These are phyloP conservation scores for Cladobotryum mycophilum DNA, from an alignment of 2,329 filamentous ascomycete species.

Conservation along the genomic window DNA sequence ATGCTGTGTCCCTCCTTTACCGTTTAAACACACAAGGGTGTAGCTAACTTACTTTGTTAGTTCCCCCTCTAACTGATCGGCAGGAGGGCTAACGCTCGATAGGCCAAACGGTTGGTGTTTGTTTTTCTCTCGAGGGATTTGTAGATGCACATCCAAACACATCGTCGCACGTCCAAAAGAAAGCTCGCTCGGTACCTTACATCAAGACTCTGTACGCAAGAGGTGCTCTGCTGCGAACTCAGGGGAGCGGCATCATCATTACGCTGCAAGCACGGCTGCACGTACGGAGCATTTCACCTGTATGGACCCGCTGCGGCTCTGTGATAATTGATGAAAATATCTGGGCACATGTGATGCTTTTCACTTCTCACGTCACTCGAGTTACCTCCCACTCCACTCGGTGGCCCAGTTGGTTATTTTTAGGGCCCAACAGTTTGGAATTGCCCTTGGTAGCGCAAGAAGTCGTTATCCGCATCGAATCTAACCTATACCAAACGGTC, in stretches of 20 bases:
- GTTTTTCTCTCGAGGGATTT: not conserved
- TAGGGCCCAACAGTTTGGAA: conserved; percentile 10
- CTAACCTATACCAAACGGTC: not conserved
- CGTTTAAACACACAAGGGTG: not conserved
- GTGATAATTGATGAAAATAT: not conserved
- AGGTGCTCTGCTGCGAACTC: no score
- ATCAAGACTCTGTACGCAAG: no score
- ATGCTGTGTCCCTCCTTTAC: no score
- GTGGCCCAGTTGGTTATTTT: conserved; percentile 8
- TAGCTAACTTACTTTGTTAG: not conserved
- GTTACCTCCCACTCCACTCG: conserved; percentile 4
- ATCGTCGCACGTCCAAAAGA: no score
- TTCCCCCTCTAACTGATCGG: not conserved
- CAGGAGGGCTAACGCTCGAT: not conserved
- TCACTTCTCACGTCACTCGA: not conserved
- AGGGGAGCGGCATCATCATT: conserved; percentile 5
- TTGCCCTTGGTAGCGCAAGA: conserved; percentile 5
- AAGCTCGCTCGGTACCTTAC: no score
- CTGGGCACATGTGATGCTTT: conserved; percentile 7
- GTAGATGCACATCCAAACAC: no score
- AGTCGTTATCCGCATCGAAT: not conserved
- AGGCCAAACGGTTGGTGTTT: not conserved
- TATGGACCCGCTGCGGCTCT: conserved; percentile 1
- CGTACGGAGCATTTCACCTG: conserved; percentile 4
- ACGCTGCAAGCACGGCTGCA: not conserved